Evolutionary conservation across 2,329 filamentous ascomycete genomes (phyloP), one percentile per base, ranked within the genome.

Genomic region (Scytalidium lignicola): DNA sequence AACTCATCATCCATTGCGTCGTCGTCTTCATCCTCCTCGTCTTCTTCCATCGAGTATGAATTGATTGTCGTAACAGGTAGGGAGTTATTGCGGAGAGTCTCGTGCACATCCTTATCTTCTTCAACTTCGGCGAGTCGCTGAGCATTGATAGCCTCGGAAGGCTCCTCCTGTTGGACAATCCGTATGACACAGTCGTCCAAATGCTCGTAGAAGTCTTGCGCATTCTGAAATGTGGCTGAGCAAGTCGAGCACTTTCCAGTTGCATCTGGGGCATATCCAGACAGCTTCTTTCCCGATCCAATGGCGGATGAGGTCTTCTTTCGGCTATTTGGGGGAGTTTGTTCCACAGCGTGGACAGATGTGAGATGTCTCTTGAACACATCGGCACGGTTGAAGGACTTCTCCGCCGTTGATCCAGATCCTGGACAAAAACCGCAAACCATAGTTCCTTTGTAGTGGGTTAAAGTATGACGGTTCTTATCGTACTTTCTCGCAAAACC

Each of bases 401-500:
- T 96, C 68, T 96, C 92, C 5, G 86, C 88, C 1, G 89, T 81
- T 2, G 89, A 91, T 5, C 91, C 90, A 18, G 85, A 86, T 3
- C 90, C 90, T 0, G 91, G 90, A 58, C 93, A 97, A 69, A 97
- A 97, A 4, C 91, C 91, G 62, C 93, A 99, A 7, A 96, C 87
- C 90, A 97, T 96, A 13, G 90, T 96, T 8, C 92, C 92, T 68
- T 96, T 95, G 75, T 97, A 99, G 65, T 97, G 93, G 2, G 92
- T 97, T 55, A 97, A 71, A 1, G 92, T 95, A 65, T 99, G 93
- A 12, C 93, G 77, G 67, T 97, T 97, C 76, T 96, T 96, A 72
- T 97, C 93, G 65, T 97, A 99, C 68, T 97, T 97, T 53, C 92
- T 80, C 2, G 92, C 92, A 63, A 97, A 97, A 0, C 92, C 92